Percentiles rank a stretch among this genome's conserved stretches.
Conservation (phyloP, 371 early-diverging fungal species). For the Mucor irregularis region DNA sequence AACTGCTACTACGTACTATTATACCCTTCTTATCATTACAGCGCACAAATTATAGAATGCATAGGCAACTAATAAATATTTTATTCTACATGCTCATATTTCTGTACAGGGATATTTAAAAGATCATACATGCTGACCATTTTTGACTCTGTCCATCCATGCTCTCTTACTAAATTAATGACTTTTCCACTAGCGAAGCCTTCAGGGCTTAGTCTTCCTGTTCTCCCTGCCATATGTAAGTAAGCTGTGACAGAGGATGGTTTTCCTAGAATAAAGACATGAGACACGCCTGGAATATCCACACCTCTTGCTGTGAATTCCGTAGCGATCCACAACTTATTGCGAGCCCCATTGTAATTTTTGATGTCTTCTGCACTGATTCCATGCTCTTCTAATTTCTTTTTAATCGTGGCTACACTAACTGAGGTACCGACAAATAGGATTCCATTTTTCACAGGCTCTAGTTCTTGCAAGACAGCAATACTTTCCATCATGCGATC, state of each 20-base stretch:
- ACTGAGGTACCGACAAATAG: conserved; percentile 54
- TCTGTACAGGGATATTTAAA: conserved; percentile 28
- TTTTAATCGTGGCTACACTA: conserved; percentile 29
- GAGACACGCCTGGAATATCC: conserved; percentile 82
- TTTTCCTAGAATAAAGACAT: conserved; percentile 81
- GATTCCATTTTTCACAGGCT: conserved; percentile 55
- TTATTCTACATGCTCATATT: conserved; percentile 41
- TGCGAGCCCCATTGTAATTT: conserved; percentile 6
- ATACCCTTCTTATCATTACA: no score
- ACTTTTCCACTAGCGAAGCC: conserved; percentile 54
- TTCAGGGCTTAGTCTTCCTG: conserved; percentile 64
- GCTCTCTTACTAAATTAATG: conserved; percentile 55
- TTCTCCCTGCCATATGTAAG: conserved; percentile 86
- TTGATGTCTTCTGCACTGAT: conserved; percentile 32
- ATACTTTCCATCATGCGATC: conserved; percentile 67
- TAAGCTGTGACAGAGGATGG: conserved; percentile 66
- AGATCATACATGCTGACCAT: conserved; percentile 43
- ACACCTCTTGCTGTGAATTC: conserved; percentile 86
- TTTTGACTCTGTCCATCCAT: conserved; percentile 37
- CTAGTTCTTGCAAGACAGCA: conserved; percentile 49
- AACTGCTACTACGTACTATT: no score
- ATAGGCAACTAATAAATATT: no score
- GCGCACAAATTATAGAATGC: no score
- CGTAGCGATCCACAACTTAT: conserved; percentile 62
- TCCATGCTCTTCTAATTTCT: conserved; percentile 25